These are phyloP conservation scores for Fusarium buxicola DNA, from an alignment of 2,329 filamentous ascomycete species.

Conservation along the genomic window DNA sequence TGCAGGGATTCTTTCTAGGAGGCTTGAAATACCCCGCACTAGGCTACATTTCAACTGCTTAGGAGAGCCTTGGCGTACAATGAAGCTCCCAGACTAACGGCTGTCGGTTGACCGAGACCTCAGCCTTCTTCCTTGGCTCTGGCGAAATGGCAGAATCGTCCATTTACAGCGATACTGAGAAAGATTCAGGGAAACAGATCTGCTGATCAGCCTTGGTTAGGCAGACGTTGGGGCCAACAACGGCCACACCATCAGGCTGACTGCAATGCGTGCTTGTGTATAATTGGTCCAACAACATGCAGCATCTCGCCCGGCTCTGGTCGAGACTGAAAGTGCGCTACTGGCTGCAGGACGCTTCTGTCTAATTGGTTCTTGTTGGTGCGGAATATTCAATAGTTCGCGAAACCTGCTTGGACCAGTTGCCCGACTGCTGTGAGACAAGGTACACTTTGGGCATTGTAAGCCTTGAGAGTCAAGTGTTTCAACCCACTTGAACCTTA, in stretches of 20 bases:
- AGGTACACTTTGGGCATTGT: background rate
- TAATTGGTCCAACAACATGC: conserved; percentile 2
- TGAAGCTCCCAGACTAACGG: too few species aligned
- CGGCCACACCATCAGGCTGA: conserved; percentile 11
- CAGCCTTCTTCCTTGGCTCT: background rate
- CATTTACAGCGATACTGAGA: background rate
- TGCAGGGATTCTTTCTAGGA: background rate
- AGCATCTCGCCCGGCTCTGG: too few species aligned
- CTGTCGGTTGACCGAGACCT: background rate
- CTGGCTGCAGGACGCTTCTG: background rate
- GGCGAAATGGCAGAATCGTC: background rate
- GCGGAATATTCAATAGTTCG: background rate
- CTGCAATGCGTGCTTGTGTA: background rate
- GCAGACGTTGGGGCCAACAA: conserved; percentile 6
- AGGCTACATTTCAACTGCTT: background rate
- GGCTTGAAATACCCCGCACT: conserved; percentile 8
- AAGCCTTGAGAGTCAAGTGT: background rate
- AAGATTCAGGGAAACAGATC: background rate
- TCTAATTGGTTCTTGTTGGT: background rate
- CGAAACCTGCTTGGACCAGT: background rate
- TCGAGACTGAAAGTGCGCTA: background rate
- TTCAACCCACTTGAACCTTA: background rate
- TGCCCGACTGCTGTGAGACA: conserved; percentile 6
- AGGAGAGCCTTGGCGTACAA: too few species aligned
- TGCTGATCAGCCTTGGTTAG: conserved; percentile 11